Conservation (phyloP, 1,139 yeast species). For the Candida frijolesensis region DNA sequence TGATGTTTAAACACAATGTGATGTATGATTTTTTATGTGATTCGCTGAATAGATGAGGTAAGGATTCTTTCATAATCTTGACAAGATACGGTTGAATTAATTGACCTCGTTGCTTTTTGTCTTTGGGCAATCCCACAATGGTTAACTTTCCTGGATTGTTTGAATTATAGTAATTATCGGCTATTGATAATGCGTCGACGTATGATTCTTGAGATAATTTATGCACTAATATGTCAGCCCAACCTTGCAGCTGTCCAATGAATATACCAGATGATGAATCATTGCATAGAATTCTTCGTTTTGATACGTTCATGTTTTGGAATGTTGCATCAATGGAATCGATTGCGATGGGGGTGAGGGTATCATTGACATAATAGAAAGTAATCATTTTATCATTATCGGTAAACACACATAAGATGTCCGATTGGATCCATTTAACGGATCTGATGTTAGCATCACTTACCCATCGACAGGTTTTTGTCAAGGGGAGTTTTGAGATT, state of each 20-base stretch:
- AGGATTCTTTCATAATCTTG: slow-evolving; percentile 56
- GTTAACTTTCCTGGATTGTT: slow-evolving; percentile 49
- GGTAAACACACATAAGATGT: slow-evolving; percentile 45
- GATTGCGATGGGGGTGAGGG: slow-evolving; percentile 7
- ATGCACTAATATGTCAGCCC: slow-evolving; percentile 69
- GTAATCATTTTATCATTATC: slow-evolving; percentile 13
- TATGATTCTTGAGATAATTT: slow-evolving; percentile 53
- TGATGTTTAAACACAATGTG: slow-evolving; percentile 16
- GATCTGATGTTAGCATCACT: slow-evolving; percentile 43
- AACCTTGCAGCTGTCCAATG: slow-evolving; percentile 62
- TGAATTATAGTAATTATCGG: slow-evolving; percentile 52
- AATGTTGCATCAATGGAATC: slow-evolving; percentile 7
- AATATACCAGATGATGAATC: slow-evolving; percentile 24
- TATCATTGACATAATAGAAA: slow-evolving; percentile 12
- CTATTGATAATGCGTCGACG: slow-evolving; percentile 55
- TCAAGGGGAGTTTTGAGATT: slow-evolving; percentile 40
- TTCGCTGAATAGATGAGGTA: slow-evolving; percentile 37
- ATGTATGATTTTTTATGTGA: slow-evolving; percentile 9
- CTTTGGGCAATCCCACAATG: slow-evolving; percentile 56
- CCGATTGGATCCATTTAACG: slow-evolving; percentile 61
- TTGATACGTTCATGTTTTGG: slow-evolving; percentile 26
- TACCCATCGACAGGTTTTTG: slow-evolving; percentile 48
- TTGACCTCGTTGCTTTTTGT: slow-evolving; percentile 42
- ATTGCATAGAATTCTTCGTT: slow-evolving; percentile 25
- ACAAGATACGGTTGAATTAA: slow-evolving; percentile 58